Conservation (phyloP, 1,284 basidiomycete genomes). For the Cutaneotrichosporon cutaneum region DNA sequence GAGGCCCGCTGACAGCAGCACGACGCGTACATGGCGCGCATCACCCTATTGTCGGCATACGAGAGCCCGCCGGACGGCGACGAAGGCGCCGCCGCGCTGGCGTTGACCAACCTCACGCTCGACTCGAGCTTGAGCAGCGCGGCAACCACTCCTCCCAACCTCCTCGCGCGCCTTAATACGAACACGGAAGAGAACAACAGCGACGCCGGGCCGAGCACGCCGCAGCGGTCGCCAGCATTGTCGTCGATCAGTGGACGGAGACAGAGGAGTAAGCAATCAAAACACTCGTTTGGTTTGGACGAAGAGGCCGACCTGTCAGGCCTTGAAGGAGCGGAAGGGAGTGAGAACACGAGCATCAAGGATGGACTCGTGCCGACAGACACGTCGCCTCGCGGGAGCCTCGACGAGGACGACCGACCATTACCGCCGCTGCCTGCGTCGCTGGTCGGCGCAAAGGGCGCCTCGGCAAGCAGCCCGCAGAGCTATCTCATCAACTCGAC, state of each 20-base stretch:
- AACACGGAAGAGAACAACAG: slow-evolving; percentile 6
- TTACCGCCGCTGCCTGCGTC: slow-evolving; percentile 29
- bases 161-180: background rate
- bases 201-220: slow-evolving; percentile 17
- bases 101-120: slow-evolving; percentile 5
- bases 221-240: slow-evolving; percentile 13
- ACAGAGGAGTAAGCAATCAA: slow-evolving; percentile 14
- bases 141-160: background rate
- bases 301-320: slow-evolving; percentile 35
- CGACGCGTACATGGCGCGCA: slow-evolving; percentile 52
- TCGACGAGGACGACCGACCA: slow-evolving; percentile 20
- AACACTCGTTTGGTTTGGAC: slow-evolving; percentile 34
- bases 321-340: slow-evolving; percentile 30
- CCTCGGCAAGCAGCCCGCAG: background rate
- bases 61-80: slow-evolving; percentile 22
- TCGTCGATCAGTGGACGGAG: slow-evolving; percentile 10
- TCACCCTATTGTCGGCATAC: slow-evolving; percentile 43
- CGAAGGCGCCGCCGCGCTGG: slow-evolving; percentile 1
- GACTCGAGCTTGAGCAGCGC: background rate
- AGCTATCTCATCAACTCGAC: slow-evolving; percentile 35
- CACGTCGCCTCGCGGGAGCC: slow-evolving; percentile 9
- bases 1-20: slow-evolving; percentile 31
- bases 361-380: slow-evolving; percentile 7
- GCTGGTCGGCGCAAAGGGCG: background rate
- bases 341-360: slow-evolving; percentile 7